Conservation (phyloP, 331 rosid genomes). For the Prunus yedoensis region DNA sequence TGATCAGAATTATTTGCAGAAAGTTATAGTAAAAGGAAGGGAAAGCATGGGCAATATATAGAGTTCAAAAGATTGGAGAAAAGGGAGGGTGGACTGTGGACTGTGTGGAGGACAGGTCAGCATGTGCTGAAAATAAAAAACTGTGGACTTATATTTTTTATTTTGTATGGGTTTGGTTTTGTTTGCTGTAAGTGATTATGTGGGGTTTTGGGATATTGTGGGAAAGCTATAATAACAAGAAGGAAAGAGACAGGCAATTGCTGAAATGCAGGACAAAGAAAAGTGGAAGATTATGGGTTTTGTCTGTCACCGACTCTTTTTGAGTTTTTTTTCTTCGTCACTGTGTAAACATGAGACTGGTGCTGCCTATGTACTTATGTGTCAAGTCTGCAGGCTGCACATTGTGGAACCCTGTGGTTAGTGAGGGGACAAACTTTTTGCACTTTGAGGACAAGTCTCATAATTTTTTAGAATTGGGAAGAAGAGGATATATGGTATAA, state of each 20-base stretch:
- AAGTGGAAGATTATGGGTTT: slow-evolving; percentile 1
- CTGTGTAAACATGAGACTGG: slow-evolving; percentile 13
- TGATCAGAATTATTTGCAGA: slow-evolving; percentile 10
- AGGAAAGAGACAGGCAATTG: slow-evolving; percentile 29
- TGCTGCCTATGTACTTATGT: neutral
- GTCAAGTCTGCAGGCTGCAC: neutral
- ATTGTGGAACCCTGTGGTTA: neutral
- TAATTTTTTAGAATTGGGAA: neutral
- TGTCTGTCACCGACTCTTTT: neutral
- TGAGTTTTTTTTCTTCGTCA: neutral
- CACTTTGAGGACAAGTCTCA: neutral
- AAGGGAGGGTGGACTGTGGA: neutral
- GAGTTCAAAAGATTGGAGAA: neutral
- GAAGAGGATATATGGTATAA: neutral
- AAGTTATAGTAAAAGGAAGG: slow-evolving; percentile 6
- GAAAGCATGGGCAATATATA: slow-evolving; percentile 16
- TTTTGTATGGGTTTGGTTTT: neutral
- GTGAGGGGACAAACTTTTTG: slow-evolving; percentile 13
- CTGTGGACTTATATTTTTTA: neutral
- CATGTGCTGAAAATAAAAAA: slow-evolving; percentile 21
- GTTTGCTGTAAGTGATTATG: too few species aligned
- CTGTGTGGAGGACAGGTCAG: slow-evolving; percentile 40
- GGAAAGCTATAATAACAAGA: slow-evolving; percentile 23
- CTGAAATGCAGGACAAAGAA: slow-evolving; percentile 40
- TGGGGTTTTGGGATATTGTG: neutral